A percentile compares a stretch with the other conserved stretches of the same genome.
phyloP scores from a whole-genome alignment of 345 rosid species.

The Melastoma malabathricum region DNA sequence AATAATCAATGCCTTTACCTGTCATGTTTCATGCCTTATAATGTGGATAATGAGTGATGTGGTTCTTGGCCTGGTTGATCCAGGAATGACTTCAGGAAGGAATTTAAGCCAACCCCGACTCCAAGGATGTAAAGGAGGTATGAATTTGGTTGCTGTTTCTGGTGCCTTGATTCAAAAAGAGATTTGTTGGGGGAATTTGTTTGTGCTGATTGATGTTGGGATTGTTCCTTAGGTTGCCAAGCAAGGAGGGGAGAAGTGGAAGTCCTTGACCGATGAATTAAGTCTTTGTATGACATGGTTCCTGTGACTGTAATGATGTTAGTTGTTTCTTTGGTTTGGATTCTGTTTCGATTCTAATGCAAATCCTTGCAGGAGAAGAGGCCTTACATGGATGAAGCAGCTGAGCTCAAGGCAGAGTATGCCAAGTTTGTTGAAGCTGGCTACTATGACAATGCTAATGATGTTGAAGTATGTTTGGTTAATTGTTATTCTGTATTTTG shows the following conservation, averaged over 20 bases:
- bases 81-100: slow-evolving; percentile 72
- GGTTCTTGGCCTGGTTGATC: not conserved
- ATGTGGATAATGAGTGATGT: too few relatives aligned
- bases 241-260: slow-evolving; percentile 80
- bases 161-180: not conserved
- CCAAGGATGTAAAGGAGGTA: slow-evolving; percentile 51
- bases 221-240: slow-evolving; percentile 39
- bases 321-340: not conserved
- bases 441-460: slow-evolving; percentile 15
- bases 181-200: not conserved
- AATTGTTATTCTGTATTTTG: not conserved
- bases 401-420: slow-evolving; percentile 57
- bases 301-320: not conserved
- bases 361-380: slow-evolving; percentile 48
- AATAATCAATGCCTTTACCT: not conserved
- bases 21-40: too few relatives aligned
- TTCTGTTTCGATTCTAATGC: not conserved
- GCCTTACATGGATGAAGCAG: slow-evolving; percentile 53
- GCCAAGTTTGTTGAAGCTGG: slow-evolving; percentile 25
- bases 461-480: slow-evolving; percentile 23
- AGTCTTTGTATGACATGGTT: slow-evolving; percentile 14
- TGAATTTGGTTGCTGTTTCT: not conserved
- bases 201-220: not conserved
- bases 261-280: slow-evolving; percentile 63
- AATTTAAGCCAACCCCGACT: slow-evolving; percentile 39